phyloP scores from a whole-genome alignment of 2,329 filamentous ascomycete genomes.

The Trichoderma gracile region DNA sequence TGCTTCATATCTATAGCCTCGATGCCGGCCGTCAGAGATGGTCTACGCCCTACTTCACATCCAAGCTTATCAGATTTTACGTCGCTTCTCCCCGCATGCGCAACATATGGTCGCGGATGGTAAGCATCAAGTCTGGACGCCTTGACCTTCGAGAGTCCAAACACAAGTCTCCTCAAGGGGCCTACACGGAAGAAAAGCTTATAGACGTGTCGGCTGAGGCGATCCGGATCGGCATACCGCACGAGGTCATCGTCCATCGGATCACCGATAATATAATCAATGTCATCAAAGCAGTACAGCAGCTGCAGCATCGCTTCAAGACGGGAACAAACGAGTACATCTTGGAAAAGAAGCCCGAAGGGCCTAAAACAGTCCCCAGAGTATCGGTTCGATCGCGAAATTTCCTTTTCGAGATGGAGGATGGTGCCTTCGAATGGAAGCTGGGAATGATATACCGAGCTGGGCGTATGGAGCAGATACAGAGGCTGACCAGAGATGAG shows the following conservation, averaged over 20 bases:
- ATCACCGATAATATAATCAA: slow-evolving; percentile 95
- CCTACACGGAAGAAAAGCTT: slow-evolving; percentile 70
- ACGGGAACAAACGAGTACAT: slow-evolving; percentile 88
- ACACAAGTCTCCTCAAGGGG: slow-evolving; percentile 62
- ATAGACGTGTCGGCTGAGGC: slow-evolving; percentile 84
- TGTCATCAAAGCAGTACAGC: slow-evolving; percentile 79
- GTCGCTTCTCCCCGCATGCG: slow-evolving; percentile 83
- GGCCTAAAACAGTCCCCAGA: slow-evolving; percentile 82
- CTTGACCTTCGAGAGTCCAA: slow-evolving; percentile 78
- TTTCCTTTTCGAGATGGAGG: slow-evolving; percentile 88
- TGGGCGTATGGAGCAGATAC: slow-evolving; percentile 84
- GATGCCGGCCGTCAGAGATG: slow-evolving; percentile 85
- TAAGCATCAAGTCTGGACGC: slow-evolving; percentile 79
- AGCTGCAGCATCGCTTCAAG: slow-evolving; percentile 90
- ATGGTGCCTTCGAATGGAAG: slow-evolving; percentile 97
- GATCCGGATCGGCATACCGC: slow-evolving; percentile 82
- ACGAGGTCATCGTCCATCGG: slow-evolving; percentile 84
- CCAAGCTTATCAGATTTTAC: slow-evolving; percentile 80
- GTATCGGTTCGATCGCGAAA: slow-evolving; percentile 79
- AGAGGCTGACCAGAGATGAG: slow-evolving; percentile 84
- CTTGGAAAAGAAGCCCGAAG: slow-evolving; percentile 79
- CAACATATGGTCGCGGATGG: slow-evolving; percentile 79
- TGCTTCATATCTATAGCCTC: slow-evolving; percentile 83
- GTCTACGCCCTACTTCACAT: slow-evolving; percentile 77
- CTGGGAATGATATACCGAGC: slow-evolving; percentile 90